A percentile compares a stretch with the other conserved stretches of the same genome.
phyloP scores from a whole-genome alignment of 345 rosid species.

The Ceriops zippeliana region DNA sequence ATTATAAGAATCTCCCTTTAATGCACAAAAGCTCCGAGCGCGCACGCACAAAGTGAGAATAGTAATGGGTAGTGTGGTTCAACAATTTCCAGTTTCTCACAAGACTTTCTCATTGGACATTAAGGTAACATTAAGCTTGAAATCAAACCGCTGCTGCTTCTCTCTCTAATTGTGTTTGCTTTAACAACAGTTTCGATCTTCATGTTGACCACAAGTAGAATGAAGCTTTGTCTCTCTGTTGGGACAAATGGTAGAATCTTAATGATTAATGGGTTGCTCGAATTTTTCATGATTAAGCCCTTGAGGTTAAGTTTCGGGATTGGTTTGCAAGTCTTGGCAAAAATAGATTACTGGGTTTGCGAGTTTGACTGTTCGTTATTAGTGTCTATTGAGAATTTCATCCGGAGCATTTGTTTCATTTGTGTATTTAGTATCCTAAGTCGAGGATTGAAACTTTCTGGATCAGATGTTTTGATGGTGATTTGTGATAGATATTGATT shows the following conservation, averaged over 20 bases:
- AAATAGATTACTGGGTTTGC: background rate
- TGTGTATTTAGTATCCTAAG: background rate
- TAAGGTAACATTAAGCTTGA: slow-evolving; percentile 35
- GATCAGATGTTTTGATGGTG: background rate
- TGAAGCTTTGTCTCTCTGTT: background rate
- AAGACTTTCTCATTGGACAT: slow-evolving; percentile 39
- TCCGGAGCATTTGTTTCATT: background rate
- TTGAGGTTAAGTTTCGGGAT: background rate
- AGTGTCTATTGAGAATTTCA: background rate
- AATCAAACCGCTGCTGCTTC: background rate
- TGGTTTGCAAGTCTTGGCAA: background rate
- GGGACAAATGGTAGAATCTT: background rate
- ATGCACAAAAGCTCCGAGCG: too few species aligned
- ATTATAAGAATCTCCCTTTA: too few species aligned
- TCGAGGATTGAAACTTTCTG: background rate
- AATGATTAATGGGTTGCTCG: background rate
- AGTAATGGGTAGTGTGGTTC: slow-evolving; percentile 37
- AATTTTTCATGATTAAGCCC: slow-evolving; percentile 2
- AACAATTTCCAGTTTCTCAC: slow-evolving; percentile 49
- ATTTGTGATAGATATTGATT: too few species aligned
- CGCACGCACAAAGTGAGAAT: background rate
- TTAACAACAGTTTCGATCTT: background rate
- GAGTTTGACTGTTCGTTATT: background rate
- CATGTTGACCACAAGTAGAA: too few species aligned
- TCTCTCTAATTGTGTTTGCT: background rate